Base-by-base conservation (phyloP, 2,329 filamentous ascomycete genomes). In the Colletotrichum orchidophilum region DNA sequence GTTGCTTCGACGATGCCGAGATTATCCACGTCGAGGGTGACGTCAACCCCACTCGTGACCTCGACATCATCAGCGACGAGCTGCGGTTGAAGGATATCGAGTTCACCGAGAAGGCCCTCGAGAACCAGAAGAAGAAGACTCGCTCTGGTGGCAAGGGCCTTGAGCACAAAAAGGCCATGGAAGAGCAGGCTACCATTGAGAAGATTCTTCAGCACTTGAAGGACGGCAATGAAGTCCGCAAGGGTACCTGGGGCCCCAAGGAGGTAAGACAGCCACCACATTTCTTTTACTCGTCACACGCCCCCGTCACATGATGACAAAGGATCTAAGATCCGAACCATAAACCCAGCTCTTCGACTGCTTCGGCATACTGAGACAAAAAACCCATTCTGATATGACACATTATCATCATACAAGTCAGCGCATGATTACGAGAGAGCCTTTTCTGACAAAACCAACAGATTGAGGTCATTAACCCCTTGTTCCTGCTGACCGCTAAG, bases 271-370 rank as follows among this genome's bases (percentile, higher is more conserved):
- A 70, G 73, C 26, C 74, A 55, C 70, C 74, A 74, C 66, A 74
- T 65, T 65, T 76, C 74, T 73, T 71, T 76, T 72, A 66, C 66
- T 53, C 63, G 33, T 42, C 13, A 13, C 52, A 9, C 60, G 66
- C 74, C 76, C 77, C 74, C 73, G 78, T 90, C 86, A 81, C 78
- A 92, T 97, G 96, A 98, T 98, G 96, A 98, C 92, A 93, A 97
- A 97, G 93, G 96, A 95, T 94, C 91, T 89, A 87, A 87, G 84
- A 89, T 94, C 94, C 95, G 93, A 95, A 87, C 87, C 59, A 24
- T 94, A 95, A 97, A 94, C 96, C 96, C 96, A 99, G 96, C 96
- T 99, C 96, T 93, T 97, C 92, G 96, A 98, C 92, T 90, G 89
- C 90, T 93, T 93, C 93, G 88, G 87, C 88, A 90, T 91, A 81